These are phyloP conservation scores for Phylloboletellus chloephorus DNA, from an alignment of 1,284 basidiomycete species.

Conservation along the genomic window DNA sequence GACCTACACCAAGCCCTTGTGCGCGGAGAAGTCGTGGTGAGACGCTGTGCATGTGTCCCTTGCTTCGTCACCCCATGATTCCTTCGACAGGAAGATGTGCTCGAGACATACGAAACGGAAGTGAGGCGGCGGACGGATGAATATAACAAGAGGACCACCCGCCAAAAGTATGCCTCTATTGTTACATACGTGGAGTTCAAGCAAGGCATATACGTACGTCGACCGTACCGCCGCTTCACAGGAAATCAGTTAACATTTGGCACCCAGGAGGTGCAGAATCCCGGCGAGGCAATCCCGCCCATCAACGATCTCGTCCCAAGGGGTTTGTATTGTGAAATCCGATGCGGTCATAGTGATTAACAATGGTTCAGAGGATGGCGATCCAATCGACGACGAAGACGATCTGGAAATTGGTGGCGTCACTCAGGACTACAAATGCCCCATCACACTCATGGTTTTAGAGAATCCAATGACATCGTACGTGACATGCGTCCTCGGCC, in stretches of 20 bases:
- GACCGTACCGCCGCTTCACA: not conserved
- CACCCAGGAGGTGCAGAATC: slow-evolving; percentile 61
- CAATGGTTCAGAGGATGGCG: slow-evolving; percentile 54
- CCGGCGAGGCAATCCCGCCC: slow-evolving; percentile 67
- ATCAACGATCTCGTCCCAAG: slow-evolving; percentile 64
- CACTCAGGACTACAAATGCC: slow-evolving; percentile 77
- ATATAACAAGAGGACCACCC: slow-evolving; percentile 57
- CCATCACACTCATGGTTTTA: slow-evolving; percentile 61
- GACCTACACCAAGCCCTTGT: slow-evolving; percentile 52
- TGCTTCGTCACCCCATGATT: not conserved
- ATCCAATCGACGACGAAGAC: slow-evolving; percentile 73
- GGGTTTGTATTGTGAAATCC: slow-evolving; percentile 40
- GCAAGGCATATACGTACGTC: slow-evolving; percentile 60
- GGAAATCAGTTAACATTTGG: slow-evolving; percentile 5
- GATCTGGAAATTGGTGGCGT: slow-evolving; percentile 79
- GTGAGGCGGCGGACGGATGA: slow-evolving; percentile 39
- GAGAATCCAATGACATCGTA: slow-evolving; percentile 73
- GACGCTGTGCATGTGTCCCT: slow-evolving; percentile 17
- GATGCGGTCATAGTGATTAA: not conserved
- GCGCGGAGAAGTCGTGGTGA: slow-evolving; percentile 53
- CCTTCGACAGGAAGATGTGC: slow-evolving; percentile 40
- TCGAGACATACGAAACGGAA: slow-evolving; percentile 42
- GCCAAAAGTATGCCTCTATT: slow-evolving; percentile 69
- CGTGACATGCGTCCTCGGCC: slow-evolving; percentile 24
- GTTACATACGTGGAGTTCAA: slow-evolving; percentile 62